Conservation (phyloP, 345 rosid genomes). For the Euphorbia pulcherrima region DNA sequence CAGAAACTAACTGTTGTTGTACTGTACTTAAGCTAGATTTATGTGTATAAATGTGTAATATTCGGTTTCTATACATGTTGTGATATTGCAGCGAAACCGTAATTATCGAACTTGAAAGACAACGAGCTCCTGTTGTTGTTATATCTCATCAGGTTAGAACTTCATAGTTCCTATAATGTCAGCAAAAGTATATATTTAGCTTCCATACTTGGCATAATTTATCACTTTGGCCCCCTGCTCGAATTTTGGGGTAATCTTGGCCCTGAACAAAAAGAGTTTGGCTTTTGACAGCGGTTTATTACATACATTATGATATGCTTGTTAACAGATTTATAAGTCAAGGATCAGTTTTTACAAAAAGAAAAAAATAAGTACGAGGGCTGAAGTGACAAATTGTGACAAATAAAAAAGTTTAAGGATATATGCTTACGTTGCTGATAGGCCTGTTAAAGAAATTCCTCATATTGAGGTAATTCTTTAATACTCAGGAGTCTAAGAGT, state of each 20-base stretch:
- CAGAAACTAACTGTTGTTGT: no score
- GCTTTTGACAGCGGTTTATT: not conserved
- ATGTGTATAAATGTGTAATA: no score
- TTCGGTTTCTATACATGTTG: no score
- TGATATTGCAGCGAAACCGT: conserved; percentile 92
- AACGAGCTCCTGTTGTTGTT: conserved; percentile 97
- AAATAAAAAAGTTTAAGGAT: conserved; percentile 12
- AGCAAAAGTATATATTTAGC: not conserved
- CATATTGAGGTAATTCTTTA: conserved; percentile 78
- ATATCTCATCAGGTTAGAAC: conserved; percentile 88
- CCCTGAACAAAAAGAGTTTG: not conserved
- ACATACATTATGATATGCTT: not conserved
- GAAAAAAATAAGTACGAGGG: not conserved
- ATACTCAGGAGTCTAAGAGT: no score
- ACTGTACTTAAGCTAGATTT: no score
- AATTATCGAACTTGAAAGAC: conserved; percentile 94
- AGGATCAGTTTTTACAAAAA: not conserved
- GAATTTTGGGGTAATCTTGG: no score
- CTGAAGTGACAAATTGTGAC: not conserved
- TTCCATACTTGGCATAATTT: no score
- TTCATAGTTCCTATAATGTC: not conserved
- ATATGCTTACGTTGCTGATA: conserved; percentile 97
- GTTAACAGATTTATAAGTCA: not conserved
- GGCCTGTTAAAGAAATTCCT: conserved; percentile 94
- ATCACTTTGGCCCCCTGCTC: no score